Evolutionary conservation across 106 monocot species (phyloP).

Genomic region (Narthecium ossifragum): DNA sequence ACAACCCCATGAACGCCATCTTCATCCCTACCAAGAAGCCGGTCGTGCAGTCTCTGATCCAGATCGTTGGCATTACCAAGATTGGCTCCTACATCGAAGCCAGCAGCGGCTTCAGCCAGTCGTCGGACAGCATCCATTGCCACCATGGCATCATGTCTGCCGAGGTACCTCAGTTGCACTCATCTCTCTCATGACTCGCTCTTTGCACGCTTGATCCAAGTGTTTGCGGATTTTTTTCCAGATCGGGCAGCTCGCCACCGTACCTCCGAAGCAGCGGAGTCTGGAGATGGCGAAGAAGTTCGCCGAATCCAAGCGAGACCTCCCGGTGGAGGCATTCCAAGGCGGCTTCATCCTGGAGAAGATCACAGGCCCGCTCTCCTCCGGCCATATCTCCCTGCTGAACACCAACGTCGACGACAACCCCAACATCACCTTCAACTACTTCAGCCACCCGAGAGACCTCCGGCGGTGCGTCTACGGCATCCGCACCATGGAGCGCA

Average conservation of each 20-base stretch:
- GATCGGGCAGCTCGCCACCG: constrained; percentile 34
- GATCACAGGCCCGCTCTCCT: constrained; percentile 51
- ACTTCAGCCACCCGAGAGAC: constrained; percentile 57
- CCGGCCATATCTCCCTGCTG: constrained; percentile 32
- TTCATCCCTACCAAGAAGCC: constrained; percentile 73
- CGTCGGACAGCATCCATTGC: constrained; percentile 73
- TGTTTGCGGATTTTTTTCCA: background rate
- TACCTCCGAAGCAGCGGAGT: constrained; percentile 45
- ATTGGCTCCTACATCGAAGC: constrained; percentile 83
- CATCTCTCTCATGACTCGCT: background rate
- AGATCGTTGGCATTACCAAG: constrained; percentile 88
- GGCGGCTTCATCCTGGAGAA: constrained; percentile 75
- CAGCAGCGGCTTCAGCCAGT: constrained; percentile 84
- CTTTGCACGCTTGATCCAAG: background rate
- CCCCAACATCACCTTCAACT: constrained; percentile 71
- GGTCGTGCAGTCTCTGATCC: constrained; percentile 75
- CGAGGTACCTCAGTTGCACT: constrained; percentile 37
- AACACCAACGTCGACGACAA: constrained; percentile 31
- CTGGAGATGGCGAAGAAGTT: constrained; percentile 25
- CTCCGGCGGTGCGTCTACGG: constrained; percentile 41
- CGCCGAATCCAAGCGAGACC: constrained; percentile 13
- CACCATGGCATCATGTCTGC: constrained; percentile 95
- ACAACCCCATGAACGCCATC: constrained; percentile 94
- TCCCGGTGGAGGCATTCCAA: constrained; percentile 44
- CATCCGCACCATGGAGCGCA: constrained; percentile 38